Evolutionary conservation across 2,329 filamentous ascomycete genomes (phyloP).

Genomic region (Fusarium chaquense): DNA sequence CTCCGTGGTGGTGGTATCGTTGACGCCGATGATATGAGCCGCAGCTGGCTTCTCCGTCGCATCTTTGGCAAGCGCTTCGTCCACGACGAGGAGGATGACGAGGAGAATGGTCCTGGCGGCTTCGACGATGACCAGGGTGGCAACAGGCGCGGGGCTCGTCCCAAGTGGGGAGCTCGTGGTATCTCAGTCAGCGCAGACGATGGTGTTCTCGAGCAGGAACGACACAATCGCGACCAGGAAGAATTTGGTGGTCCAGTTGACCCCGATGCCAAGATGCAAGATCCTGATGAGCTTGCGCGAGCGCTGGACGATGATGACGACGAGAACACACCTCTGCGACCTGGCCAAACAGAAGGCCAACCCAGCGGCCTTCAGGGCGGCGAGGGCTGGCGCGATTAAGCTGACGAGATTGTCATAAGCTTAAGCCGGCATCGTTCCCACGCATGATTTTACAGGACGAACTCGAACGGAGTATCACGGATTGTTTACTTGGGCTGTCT

Average conservation of each 20-base stretch:
- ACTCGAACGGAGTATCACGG: conserved; percentile 38
- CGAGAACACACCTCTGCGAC: conserved; percentile 50
- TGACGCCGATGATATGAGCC: conserved; percentile 87
- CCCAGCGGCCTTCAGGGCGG: conserved; percentile 59
- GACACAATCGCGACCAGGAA: conserved; percentile 60
- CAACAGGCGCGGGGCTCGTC: conserved; percentile 52
- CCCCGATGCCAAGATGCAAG: conserved; percentile 74
- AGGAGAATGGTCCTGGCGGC: conserved; percentile 68
- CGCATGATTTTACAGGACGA: conserved; percentile 20
- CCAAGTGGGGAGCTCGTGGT: conserved; percentile 73
- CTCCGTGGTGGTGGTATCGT: conserved; percentile 87
- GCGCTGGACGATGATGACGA: conserved; percentile 69
- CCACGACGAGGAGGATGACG: conserved; percentile 66
- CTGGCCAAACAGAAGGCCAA: conserved; percentile 47
- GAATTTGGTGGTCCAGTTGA: conserved; percentile 63
- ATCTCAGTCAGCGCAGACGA: conserved; percentile 77
- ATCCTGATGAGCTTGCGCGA: conserved; percentile 73
- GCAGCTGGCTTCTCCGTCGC: conserved; percentile 84
- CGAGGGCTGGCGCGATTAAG: conserved; percentile 60
- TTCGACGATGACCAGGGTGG: conserved; percentile 55
- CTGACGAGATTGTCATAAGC: not conserved
- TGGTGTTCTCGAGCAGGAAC: conserved; percentile 64
- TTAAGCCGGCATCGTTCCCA: conserved; percentile 5
- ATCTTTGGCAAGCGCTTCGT: conserved; percentile 75
- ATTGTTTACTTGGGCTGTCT: conserved; percentile 37